A percentile compares a stretch with the other conserved stretches of the same genome.
Conservation (phyloP, 2,329 filamentous ascomycete species). For the Stagonosporopsis chrysanthemi region DNA sequence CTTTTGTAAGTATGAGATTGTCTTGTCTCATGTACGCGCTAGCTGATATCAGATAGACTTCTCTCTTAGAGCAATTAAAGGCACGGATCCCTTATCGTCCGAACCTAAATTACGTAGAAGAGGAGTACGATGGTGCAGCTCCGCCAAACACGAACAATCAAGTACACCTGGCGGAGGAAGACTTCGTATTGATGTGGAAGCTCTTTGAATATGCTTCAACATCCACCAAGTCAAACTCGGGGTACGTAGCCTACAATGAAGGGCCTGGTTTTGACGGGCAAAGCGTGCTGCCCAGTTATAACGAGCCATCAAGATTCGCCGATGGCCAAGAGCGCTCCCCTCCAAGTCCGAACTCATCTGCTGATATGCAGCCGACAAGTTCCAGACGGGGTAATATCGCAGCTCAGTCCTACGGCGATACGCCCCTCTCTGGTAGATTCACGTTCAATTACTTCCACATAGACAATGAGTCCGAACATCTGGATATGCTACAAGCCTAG, state of each 20-base stretch:
- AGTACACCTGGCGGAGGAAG: conserved; percentile 11
- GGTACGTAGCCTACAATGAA: neutral
- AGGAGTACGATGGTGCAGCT: conserved; percentile 16
- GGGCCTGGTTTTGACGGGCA: neutral
- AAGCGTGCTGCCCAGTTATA: neutral
- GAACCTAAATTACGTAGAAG: conserved; percentile 15
- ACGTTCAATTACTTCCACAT: neutral
- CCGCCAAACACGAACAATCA: neutral
- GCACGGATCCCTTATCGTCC: conserved; percentile 6
- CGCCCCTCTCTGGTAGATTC: neutral
- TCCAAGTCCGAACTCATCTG: neutral
- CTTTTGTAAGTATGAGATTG: neutral
- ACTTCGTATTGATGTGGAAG: conserved; percentile 14
- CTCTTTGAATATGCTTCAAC: conserved; percentile 15
- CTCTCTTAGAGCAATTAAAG: conserved; percentile 11
- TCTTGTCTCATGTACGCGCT: neutral
- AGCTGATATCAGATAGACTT: neutral
- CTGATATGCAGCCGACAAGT: neutral
- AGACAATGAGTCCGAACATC: neutral
- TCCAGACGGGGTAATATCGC: neutral
- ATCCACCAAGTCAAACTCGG: conserved; percentile 3
- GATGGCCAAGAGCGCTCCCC: neutral
- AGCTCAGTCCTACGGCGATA: neutral
- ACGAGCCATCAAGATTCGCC: neutral
- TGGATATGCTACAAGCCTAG: neutral